Evolutionary conservation across 2,329 filamentous ascomycete genomes (phyloP).

Genomic region (Fusarium nurragi): DNA sequence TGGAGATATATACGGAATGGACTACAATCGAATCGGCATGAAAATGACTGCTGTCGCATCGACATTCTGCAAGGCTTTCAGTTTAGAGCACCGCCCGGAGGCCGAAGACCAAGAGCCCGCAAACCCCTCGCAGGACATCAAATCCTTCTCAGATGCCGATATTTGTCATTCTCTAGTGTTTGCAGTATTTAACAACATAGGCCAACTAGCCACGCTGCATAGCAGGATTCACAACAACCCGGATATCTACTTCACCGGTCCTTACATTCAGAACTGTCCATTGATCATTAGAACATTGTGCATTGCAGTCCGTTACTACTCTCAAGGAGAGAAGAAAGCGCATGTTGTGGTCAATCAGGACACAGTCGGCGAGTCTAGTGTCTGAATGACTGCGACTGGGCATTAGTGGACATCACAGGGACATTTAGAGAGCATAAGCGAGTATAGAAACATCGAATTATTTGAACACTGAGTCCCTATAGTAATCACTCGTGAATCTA

Average conservation of each 20-base stretch:
- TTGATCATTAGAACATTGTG: conserved; percentile 94
- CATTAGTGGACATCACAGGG: no score
- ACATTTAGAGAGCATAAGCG: no score
- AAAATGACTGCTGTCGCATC: conserved; percentile 96
- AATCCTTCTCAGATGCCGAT: conserved; percentile 77
- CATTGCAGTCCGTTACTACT: conserved; percentile 32
- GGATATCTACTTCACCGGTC: conserved; percentile 97
- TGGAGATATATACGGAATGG: conserved; percentile 95
- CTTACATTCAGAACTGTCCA: conserved; percentile 92
- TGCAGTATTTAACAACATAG: conserved; percentile 97
- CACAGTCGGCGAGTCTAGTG: not conserved
- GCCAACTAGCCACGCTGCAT: conserved; percentile 95
- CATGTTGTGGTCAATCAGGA: conserved; percentile 9
- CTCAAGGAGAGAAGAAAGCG: conserved; percentile 16
- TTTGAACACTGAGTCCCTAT: no score
- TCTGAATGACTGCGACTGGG: no score
- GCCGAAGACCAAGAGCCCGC: conserved; percentile 73
- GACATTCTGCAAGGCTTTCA: conserved; percentile 96
- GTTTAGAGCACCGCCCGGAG: conserved; percentile 86
- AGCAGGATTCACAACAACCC: conserved; percentile 92
- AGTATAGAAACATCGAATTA: no score
- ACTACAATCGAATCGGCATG: conserved; percentile 94
- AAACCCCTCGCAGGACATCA: conserved; percentile 60
- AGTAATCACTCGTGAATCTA: no score
- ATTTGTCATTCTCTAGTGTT: conserved; percentile 92